Conservation (phyloP, 495 filamentous ascomycete species). For the Chaetomium fimeti region DNA sequence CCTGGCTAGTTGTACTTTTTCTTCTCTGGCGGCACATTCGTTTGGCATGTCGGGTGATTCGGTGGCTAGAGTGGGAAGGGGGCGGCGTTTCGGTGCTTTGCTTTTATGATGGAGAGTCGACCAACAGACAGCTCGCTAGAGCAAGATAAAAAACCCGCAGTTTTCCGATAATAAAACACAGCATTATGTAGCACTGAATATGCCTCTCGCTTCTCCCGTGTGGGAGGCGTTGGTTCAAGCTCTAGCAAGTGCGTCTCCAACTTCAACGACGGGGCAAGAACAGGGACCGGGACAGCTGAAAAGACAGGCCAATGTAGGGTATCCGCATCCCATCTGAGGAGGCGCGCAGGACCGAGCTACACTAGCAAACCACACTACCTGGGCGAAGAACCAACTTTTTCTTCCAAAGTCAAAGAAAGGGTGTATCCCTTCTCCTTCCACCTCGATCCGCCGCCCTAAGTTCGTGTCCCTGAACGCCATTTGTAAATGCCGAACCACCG, state of each 20-base stretch:
- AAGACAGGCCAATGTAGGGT: constrained; percentile 17
- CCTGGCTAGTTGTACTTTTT: not conserved
- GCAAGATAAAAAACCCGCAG: not conserved
- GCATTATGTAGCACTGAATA: not conserved
- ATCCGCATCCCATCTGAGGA: constrained; percentile 7
- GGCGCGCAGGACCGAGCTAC: constrained; percentile 15
- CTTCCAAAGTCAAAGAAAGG: constrained; percentile 2
- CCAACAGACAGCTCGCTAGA: not conserved
- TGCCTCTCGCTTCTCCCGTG: not conserved
- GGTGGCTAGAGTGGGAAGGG: constrained; percentile 3
- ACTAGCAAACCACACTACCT: constrained; percentile 19
- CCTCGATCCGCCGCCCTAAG: constrained; percentile 24
- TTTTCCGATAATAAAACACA: not conserved
- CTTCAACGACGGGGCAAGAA: not conserved
- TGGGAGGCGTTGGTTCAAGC: not conserved
- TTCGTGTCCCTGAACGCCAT: constrained; percentile 30
- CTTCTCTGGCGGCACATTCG: not conserved
- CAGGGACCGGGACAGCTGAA: not conserved
- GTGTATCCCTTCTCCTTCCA: constrained; percentile 3
- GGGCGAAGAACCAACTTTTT: constrained; percentile 15
- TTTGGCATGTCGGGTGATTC: not conserved
- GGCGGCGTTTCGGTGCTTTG: constrained; percentile 7
- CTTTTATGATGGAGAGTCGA: not conserved
- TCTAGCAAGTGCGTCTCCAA: not conserved
- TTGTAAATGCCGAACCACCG: constrained; percentile 28